phyloP scores from a whole-genome alignment of 1,139 yeast genomes.

The Saccharomyces hybrid region DNA sequence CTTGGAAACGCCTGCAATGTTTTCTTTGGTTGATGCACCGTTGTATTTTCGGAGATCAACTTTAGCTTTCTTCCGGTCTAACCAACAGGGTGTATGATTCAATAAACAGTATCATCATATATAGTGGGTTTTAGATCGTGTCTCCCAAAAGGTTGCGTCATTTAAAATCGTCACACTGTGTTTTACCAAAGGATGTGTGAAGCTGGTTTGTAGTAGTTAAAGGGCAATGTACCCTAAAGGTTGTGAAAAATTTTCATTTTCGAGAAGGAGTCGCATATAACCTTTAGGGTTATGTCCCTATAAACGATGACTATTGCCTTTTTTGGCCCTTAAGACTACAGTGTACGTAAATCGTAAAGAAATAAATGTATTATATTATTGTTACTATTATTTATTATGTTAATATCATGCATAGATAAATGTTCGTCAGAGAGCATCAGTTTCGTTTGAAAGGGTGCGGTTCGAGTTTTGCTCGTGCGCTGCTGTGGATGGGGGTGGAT shows the following conservation, averaged over 20 bases:
- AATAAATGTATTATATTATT: not conserved
- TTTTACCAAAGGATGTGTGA: not conserved
- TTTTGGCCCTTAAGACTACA: not conserved
- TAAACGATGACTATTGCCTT: not conserved
- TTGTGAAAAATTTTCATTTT: not conserved
- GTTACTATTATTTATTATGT: not conserved
- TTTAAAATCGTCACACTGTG: not conserved
- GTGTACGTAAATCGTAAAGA: not conserved
- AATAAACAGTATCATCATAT: not conserved
- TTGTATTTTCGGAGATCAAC: not conserved
- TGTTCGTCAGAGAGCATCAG: not conserved
- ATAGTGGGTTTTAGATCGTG: not conserved
- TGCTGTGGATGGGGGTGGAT: not conserved
- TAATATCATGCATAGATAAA: not conserved
- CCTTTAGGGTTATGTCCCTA: not conserved
- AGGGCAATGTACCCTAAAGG: not conserved
- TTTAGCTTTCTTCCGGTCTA: not conserved
- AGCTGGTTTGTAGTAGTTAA: not conserved
- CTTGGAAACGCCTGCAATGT: not conserved
- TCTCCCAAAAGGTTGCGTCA: not conserved
- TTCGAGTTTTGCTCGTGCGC: not conserved
- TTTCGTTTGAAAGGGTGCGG: not conserved
- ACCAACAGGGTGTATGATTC: not conserved
- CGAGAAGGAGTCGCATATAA: not conserved
- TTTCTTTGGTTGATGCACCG: not conserved